These are phyloP conservation scores for Thielaviopsis populi DNA, from an alignment of 2,329 filamentous ascomycete genomes.

Conservation along the genomic window DNA sequence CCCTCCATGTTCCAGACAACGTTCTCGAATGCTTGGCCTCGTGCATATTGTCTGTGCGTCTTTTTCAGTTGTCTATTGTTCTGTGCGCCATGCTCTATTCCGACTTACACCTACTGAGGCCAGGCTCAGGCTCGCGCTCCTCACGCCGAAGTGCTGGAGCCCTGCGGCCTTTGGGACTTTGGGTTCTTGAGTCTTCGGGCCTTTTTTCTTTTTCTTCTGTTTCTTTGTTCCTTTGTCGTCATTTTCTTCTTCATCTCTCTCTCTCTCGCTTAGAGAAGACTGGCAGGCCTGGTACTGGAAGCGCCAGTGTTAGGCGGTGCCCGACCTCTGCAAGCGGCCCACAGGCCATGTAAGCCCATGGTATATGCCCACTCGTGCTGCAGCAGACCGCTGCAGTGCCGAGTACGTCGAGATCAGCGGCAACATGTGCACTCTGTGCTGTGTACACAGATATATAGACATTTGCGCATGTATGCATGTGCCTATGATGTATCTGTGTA, in stretches of 20 bases:
- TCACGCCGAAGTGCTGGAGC: not conserved
- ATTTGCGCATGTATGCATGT: no score
- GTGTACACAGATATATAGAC: no score
- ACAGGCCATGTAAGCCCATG: not conserved
- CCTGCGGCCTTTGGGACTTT: not conserved
- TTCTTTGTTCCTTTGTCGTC: no score
- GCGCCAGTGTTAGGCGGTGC: not conserved
- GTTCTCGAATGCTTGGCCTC: not conserved
- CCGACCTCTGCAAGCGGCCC: not conserved
- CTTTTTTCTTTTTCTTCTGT: not conserved
- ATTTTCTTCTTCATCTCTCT: no score
- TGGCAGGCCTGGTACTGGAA: not conserved
- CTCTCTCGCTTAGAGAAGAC: not conserved
- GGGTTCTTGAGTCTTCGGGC: not conserved
- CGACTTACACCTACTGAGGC: not conserved
- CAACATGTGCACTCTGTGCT: not conserved
- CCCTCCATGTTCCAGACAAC: not conserved
- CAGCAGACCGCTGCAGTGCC: not conserved
- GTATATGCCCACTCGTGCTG: not conserved
- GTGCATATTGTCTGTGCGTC: not conserved
- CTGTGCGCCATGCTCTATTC: not conserved
- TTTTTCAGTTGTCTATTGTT: no score
- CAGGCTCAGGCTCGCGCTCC: not conserved
- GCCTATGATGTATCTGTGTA: no score
- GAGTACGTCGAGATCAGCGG: not conserved